Conservation (phyloP, 768 basidiomycete species). For the Termitomyces sp. region DNA sequence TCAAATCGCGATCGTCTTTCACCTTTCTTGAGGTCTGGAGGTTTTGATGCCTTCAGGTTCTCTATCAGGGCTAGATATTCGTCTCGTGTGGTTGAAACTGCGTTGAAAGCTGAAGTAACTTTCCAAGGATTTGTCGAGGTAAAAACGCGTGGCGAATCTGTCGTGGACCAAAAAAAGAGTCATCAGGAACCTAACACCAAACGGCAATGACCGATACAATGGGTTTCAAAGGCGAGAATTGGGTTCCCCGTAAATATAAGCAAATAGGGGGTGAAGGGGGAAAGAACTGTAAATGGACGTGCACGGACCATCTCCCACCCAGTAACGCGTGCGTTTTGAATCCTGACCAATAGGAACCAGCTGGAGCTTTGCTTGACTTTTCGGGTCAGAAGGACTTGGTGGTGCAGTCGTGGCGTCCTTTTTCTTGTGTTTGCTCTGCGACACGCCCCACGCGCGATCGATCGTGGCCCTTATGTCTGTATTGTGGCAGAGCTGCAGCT, state of each 20-base stretch:
- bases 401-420: constrained; percentile 54
- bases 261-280: constrained; percentile 50
- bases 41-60: constrained; percentile 49
- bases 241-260: constrained; percentile 61
- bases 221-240: constrained; percentile 40
- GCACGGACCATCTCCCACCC: constrained; percentile 88
- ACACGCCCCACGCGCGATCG: constrained; percentile 85
- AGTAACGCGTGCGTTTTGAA: constrained; percentile 70
- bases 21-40: constrained; percentile 40
- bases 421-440: constrained; percentile 83
- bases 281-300: constrained; percentile 26
- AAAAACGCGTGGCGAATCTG: constrained; percentile 84
- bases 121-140: constrained; percentile 90
- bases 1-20: constrained; percentile 56
- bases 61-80: constrained; percentile 70
- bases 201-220: constrained; percentile 33
- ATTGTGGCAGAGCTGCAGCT: constrained; percentile 73
- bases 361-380: constrained; percentile 61
- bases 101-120: constrained; percentile 71
- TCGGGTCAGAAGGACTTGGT: constrained; percentile 57
- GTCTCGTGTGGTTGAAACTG: constrained; percentile 65
- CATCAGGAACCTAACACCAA: constrained; percentile 24
- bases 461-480: constrained; percentile 65
- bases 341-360: constrained; percentile 78
- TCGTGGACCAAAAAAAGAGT: constrained; percentile 21